Base-by-base conservation (phyloP, 2,329 filamentous ascomycete species). In the Diplodia mutila region DNA sequence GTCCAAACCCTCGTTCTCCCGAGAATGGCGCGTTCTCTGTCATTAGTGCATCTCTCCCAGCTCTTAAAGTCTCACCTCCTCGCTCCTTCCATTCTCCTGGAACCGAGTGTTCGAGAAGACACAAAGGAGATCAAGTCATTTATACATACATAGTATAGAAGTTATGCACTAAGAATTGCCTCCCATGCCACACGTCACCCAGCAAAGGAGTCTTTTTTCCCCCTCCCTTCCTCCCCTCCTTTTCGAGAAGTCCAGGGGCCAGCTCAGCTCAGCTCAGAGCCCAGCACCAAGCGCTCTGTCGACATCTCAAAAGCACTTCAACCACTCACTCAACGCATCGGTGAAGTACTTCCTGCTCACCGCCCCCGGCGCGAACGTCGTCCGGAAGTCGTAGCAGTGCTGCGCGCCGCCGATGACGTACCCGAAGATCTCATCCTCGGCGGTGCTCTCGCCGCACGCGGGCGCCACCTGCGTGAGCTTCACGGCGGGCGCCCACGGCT, bases 301-400 rank as follows among this genome's bases (percentile, higher is more conserved):
- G 4, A 1, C n/a, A n/a, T n/a, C 6, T 46, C 32, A 34, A 39
- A 67, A 64, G 59, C 66, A 67, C 59, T 64, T 55, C 67, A 85
- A 72, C 84, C 83, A 85, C 69, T 76, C 70, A n/a, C 72, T 75
- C 73, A 85, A 73, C 32, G 83, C 82, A 53, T 72, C 69, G 9
- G 73, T 75, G 67, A 84, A 84, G 66, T 78, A 74, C 29, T 72
- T 70, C 54, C 79, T 75, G 12, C 77, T 79, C 1, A 73, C 71
- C 18, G 72, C 74, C 0, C 57, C 57, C 3, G 4, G 78, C 81
- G 0, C 72, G 74, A 0, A 71, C 72, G 37, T 77, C 4, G 67
- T 68, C 2, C 48, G 76, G 73, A 65, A 85, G 73, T 86, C 85
- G 72, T 80, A 84, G 65, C 80, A 82, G 75, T 86, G 85, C 73